Evolutionary conservation across 2,329 filamentous ascomycete genomes (phyloP), one percentile per base, ranked within the genome.

Genomic region (Neofusicoccum sp.): DNA sequence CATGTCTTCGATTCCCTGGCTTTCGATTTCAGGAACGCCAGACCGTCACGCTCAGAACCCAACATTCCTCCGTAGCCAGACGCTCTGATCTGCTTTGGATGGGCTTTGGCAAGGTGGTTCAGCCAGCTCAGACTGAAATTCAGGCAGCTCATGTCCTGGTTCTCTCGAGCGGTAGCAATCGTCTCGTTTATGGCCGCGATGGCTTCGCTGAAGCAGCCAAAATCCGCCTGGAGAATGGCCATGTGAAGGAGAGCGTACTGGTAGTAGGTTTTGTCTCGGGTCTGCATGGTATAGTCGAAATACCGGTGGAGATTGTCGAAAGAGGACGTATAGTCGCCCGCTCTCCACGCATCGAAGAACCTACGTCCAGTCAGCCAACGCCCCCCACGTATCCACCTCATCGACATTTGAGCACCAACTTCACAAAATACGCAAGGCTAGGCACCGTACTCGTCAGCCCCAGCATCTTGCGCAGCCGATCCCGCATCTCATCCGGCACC

Each of bases 41-140:
- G 83, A 1, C 88, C 92, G 72, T 97, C 93, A 67, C 89, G 89
- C 60, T 93, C 91, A 37, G 87, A 89, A 0, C 89, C 91, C 7
- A 93, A 80, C 82, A 92, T 88, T 63, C 87, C 91, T 69, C 85
- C 88, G 43, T 89, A 88, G 66, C 89, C 89, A 5, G 90, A 81
- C 58, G 88, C 85, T 54, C 83, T 85, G 67, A 93, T 87, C n/a
- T 92, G 84, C 60, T 87, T 83, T 0, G 93, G 91, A 69, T 94
- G 93, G 0, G 91, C 87, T 71, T 92, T 91, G n/a, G 89, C 90
- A 69, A 97, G 96, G 72, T 97, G 92, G 71, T 96, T 96, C 2
- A 98, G 83, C 95, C 95, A 99, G 72, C 93, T 96, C 65, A 99
- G 85, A 36, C 93, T 91, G 77, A 96, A 98, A 75, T 97, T 98